Conservation (phyloP, 1,284 basidiomycete species). For the Stereum hirsutum region DNA sequence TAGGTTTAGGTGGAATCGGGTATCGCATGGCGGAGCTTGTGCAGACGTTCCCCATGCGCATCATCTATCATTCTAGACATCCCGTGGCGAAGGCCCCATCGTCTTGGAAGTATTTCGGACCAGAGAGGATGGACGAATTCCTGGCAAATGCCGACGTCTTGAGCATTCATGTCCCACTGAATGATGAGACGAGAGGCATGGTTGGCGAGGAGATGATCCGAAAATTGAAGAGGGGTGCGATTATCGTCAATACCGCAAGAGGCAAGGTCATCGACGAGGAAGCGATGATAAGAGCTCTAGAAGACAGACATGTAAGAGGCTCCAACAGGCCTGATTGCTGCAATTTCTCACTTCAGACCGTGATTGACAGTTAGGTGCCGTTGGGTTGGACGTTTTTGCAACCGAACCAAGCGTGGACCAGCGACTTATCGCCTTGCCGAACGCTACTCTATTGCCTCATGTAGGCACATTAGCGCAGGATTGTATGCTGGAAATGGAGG, state of each 20-base stretch:
- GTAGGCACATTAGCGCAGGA: conserved; percentile 86
- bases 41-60: conserved; percentile 77
- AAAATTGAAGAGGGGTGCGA: conserved; percentile 69
- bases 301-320: conserved; percentile 72
- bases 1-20: conserved; percentile 90
- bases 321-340: no score
- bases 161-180: conserved; percentile 66
- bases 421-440: conserved; percentile 68
- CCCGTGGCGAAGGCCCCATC: conserved; percentile 50
- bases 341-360: no score
- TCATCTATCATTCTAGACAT: conserved; percentile 74
- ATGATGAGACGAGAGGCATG: conserved; percentile 64
- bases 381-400: conserved; percentile 87
- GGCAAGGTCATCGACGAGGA: conserved; percentile 87
- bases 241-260: conserved; percentile 86
- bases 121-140: conserved; percentile 59
- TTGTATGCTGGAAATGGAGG: conserved; percentile 76
- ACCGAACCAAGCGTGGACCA: conserved; percentile 84
- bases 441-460: conserved; percentile 81
- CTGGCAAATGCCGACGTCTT: conserved; percentile 74
- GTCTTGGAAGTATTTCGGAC: conserved; percentile 69
- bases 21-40: conserved; percentile 58
- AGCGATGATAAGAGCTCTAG: conserved; percentile 76
- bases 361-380: conserved; percentile 56
- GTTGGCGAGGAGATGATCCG: conserved; percentile 77